These are phyloP conservation scores for Collybia mongolica DNA, from an alignment of 768 basidiomycete genomes.

Conservation along the genomic window DNA sequence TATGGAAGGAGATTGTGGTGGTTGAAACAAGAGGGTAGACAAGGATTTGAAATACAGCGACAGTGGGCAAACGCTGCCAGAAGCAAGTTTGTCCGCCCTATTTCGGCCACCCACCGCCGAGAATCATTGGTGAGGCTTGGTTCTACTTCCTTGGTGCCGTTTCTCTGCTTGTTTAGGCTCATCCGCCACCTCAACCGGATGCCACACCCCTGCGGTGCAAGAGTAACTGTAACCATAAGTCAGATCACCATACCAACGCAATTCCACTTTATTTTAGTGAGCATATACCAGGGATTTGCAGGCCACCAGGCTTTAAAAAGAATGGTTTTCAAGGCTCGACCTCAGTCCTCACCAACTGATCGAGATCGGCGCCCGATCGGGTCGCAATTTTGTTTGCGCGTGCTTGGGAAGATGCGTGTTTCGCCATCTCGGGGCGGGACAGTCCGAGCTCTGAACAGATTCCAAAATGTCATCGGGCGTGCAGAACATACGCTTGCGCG, in stretches of 20 bases:
- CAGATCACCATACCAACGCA: too few species aligned
- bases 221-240: too few species aligned
- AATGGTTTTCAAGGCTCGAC: background rate
- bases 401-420: conserved; percentile 7
- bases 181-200: conserved; percentile 10
- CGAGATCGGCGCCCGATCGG: conserved; percentile 14
- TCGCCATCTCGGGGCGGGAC: too few species aligned
- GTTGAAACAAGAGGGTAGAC: conserved; percentile 37
- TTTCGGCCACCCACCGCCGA: conserved; percentile 21
- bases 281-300: background rate
- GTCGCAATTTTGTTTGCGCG: conserved; percentile 5
- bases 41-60: conserved; percentile 23
- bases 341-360: conserved; percentile 6
- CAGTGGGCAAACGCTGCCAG: conserved; percentile 47
- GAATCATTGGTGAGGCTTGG: conserved; percentile 16
- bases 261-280: too few species aligned
- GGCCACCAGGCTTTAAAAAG: background rate
- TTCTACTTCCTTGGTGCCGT: conserved; percentile 13
- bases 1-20: conserved; percentile 17
- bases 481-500: conserved; percentile 53
- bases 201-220: background rate
- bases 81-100: conserved; percentile 34
- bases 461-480: conserved; percentile 28
- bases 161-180: conserved; percentile 10
- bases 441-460: conserved; percentile 7